Base-by-base conservation (phyloP, 768 basidiomycete species). In the Amyloporia xantha region DNA sequence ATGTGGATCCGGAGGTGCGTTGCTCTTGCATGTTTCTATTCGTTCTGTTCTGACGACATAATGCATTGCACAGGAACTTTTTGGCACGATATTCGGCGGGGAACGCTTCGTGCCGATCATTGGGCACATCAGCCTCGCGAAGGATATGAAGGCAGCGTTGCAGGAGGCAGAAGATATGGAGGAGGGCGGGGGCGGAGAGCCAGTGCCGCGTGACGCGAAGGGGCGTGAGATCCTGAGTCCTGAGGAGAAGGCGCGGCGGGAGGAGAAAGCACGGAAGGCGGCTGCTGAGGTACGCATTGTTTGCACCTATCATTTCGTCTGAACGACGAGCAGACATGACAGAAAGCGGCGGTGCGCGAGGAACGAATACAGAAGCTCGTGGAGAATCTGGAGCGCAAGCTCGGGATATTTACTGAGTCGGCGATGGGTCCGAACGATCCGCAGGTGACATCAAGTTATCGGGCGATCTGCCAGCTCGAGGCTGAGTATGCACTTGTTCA, bases 121-220 rank as follows among this genome's bases (percentile, higher is more conserved):
- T 61, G 92, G 92, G 6, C 75, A 84, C 38, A 92, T 94, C 57
- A 88, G 87, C 52, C 69, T 95, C 47, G 92, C 89, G 25, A 75
- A 78, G 58, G 92, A 95, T 59, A 93, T 95, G 92, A 95, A 95
- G 71, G 76, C 84, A 2, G 92, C 90, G 3, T 66, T 94, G 60
- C 91, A 94, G 60, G 91, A 93, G 61, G 90, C 82, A 0, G 86
- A 86, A 30, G 87, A 87, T 43, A 78, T 73, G 0, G 82, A 82
- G 49, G 74, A 68, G 17, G 66, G 62, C n/a, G 66, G 63, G 37
- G 59, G 53, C 24, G 68, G 67, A 50, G 67, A 70, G 51, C 60
- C 61, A 13, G 71, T 71, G 47, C 66, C 58, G 47, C 70, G 73
- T 1, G 85, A 80, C 58, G 74, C 72, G 24, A 78, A 75, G 52